Percentiles rank a stretch among this genome's conserved stretches.
Evolutionary conservation across 129 eudicot genomes (phyloP).

Genomic region (Rutidosis leptorrhynchoides): DNA sequence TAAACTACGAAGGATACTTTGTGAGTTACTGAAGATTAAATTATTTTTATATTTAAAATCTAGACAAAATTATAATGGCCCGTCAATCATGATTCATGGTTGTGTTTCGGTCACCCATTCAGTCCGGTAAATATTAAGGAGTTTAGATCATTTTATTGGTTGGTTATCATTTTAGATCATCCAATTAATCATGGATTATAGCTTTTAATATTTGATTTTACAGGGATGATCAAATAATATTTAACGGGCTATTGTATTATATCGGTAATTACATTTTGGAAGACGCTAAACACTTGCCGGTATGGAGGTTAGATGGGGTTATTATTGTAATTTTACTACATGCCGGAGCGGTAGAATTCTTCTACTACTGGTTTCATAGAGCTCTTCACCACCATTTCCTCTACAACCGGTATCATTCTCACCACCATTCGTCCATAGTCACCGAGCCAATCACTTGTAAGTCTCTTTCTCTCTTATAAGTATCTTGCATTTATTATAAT

Average conservation of each 20-base stretch:
- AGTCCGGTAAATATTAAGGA: too few relatives aligned
- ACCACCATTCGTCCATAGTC: conserved; percentile 74
- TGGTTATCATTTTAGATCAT: too few relatives aligned
- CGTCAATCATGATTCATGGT: too few relatives aligned
- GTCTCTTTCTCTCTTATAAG: conserved; percentile 1
- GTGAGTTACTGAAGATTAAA: too few relatives aligned
- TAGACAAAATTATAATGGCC: too few relatives aligned
- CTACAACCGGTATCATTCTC: conserved; percentile 74
- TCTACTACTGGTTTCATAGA: conserved; percentile 75
- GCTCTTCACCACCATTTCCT: conserved; percentile 71
- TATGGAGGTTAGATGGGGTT: conserved; percentile 61
- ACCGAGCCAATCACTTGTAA: conserved; percentile 84
- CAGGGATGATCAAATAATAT: conserved; percentile 74
- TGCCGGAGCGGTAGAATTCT: conserved; percentile 52
- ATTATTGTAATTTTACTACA: conserved; percentile 45
- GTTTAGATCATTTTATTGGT: too few relatives aligned
- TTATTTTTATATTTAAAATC: too few relatives aligned
- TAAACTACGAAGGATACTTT: too few relatives aligned
- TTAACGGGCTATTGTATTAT: conserved; percentile 48
- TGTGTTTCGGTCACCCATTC: too few relatives aligned
- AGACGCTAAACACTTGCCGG: conserved; percentile 34
- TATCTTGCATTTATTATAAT: too few relatives aligned
- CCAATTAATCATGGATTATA: neutral
- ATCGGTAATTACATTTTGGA: conserved; percentile 11
- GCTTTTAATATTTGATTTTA: neutral